Evolutionary conservation across 2,329 filamentous ascomycete species (phyloP), one percentile per base, ranked within the genome.

Genomic region (Calonectria pseudoreteaudii): DNA sequence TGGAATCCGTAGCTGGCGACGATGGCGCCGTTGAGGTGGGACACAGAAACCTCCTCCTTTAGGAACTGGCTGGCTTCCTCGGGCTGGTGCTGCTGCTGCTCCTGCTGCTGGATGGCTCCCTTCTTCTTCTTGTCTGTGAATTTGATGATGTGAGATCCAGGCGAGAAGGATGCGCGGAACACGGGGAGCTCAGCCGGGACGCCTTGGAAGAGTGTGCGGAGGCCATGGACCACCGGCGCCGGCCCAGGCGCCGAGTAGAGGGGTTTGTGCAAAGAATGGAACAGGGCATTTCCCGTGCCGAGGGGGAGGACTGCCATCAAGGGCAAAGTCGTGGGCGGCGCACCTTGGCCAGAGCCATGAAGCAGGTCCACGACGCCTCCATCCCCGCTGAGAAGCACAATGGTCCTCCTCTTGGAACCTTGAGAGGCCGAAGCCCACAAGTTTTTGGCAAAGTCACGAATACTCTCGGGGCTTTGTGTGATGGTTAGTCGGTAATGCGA

Each of bases 1-100:
- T 98, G 96, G 80, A 98, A 92, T 26, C 94, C 96, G 90, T 97
- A 98, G 83, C 94, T 97, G 56, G 93, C 93, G 2, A 98, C 96
- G 28, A 98, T 95, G 30, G 93, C 94, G 31, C 95, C 96, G 79
- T 94, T 90, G 30, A 93, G 86, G 58, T 84, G 82, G 0, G 82
- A 80, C 6, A 88, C 83, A 1, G 77, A 71, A 13, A 83, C 80
- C 38, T 83, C 78, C n/a, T 83, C 70, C 64, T 83, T 83, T 3
- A 78, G 73, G 9, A 81, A 65, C 9, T 77, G 70, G 4, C 77
- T 65, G 4, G 65, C 38, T 9, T 72, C 75, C 11, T 36, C 52
- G 56, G 23, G 16, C 10, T n/a, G n/a, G n/a, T n/a, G n/a, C n/a
- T n/a, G n/a, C n/a, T n/a, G n/a, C n/a, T n/a, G n/a, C n/a, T n/a